Conservation (phyloP, 148 eudicot genomes). For the Nepenthes mirabilis region DNA sequence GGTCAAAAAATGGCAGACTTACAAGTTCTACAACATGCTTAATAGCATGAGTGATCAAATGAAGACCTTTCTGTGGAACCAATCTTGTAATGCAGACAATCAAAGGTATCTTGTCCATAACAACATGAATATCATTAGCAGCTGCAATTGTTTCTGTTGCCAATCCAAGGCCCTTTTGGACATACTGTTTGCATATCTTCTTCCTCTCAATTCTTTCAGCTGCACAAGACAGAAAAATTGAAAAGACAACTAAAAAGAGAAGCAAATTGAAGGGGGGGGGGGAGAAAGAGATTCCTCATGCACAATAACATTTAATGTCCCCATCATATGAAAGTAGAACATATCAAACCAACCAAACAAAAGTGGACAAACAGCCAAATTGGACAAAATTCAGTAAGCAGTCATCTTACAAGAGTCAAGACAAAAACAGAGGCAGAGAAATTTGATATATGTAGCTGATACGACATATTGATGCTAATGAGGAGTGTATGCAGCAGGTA, state of each 20-base stretch:
- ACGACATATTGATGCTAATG: too few species aligned
- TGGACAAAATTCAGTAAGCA: too few species aligned
- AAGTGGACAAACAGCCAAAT: too few species aligned
- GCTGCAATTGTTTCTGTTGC: conserved; percentile 16
- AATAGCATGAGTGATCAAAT: conserved; percentile 70
- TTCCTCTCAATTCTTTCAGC: conserved; percentile 46
- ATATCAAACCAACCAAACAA: too few species aligned
- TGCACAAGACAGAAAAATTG: conserved; percentile 12
- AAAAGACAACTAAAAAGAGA: background rate
- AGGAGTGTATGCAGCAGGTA: too few species aligned
- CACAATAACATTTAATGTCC: too few species aligned
- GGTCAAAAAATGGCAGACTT: conserved; percentile 13
- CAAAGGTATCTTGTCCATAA: conserved; percentile 33
- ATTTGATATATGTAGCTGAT: too few species aligned
- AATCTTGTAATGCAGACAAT: conserved; percentile 77
- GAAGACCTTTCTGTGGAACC: conserved; percentile 95
- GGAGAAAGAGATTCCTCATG: too few species aligned
- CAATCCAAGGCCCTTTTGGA: conserved; percentile 73
- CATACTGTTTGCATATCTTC: conserved; percentile 50
- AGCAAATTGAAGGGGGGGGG: background rate
- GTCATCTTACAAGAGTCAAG: too few species aligned
- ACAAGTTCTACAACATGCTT: conserved; percentile 57
- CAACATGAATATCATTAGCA: conserved; percentile 3
- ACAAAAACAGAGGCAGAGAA: too few species aligned
- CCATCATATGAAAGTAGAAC: too few species aligned